Conservation (phyloP, 257 asterid species). For the Mitragyna speciosa region DNA sequence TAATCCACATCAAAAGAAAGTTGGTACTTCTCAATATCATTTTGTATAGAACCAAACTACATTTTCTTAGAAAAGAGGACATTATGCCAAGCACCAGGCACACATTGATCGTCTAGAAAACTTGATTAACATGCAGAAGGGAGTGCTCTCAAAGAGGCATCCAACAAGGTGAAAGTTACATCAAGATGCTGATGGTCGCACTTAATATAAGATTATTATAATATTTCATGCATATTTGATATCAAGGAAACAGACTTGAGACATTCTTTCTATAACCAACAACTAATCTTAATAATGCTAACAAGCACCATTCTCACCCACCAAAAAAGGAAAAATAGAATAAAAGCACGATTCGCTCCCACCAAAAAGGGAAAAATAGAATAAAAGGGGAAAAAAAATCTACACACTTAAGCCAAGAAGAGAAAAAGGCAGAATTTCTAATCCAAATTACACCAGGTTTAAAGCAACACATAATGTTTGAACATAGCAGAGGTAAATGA, state of each 20-base stretch:
- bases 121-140: not conserved
- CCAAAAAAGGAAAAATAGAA: not conserved
- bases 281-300: not conserved
- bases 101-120: not conserved
- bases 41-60: not conserved
- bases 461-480: too few relatives aligned
- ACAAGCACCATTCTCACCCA: not conserved
- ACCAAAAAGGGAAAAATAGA: not conserved
- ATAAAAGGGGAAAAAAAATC: too few relatives aligned
- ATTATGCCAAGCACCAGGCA: not conserved
- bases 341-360: not conserved
- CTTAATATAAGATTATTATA: too few relatives aligned
- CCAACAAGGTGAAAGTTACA: not conserved
- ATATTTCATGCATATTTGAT: not conserved
- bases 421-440: not conserved
- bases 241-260: not conserved
- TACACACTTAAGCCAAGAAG: not conserved
- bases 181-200: not conserved
- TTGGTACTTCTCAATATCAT: not conserved
- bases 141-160: not conserved
- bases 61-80: not conserved
- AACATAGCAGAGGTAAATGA: not conserved
- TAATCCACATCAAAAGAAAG: not conserved
- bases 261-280: not conserved
- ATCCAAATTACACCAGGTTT: too few relatives aligned